Conservation (phyloP, 2,329 filamentous ascomycete species). For the Neonectria punicea region DNA sequence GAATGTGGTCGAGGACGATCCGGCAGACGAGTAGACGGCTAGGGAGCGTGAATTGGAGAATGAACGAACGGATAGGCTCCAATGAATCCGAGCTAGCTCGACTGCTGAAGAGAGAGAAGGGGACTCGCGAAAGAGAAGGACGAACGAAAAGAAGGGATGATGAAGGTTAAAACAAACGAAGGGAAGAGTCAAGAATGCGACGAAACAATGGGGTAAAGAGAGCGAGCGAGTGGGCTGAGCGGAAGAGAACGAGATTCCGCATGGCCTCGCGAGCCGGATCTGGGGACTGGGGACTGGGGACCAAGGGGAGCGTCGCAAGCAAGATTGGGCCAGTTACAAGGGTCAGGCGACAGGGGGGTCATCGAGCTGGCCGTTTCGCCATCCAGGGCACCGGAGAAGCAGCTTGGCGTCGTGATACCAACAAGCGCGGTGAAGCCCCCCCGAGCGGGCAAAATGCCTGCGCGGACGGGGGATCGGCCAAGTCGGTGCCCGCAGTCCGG, state of each 20-base stretch:
- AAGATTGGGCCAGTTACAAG: slow-evolving; percentile 45
- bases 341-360: slow-evolving; percentile 40
- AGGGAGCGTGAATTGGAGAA: slow-evolving; percentile 16
- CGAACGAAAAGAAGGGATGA: slow-evolving; percentile 37
- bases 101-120: slow-evolving; percentile 31
- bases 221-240: slow-evolving; percentile 1
- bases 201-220: slow-evolving; percentile 20
- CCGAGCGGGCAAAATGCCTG: slow-evolving; percentile 5
- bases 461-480: slow-evolving; percentile 5
- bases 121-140: slow-evolving; percentile 20
- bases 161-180: slow-evolving; percentile 33
- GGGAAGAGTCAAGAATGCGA: slow-evolving; percentile 15
- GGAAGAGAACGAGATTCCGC: slow-evolving; percentile 17
- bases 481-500: slow-evolving; percentile 11
- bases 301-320: slow-evolving; percentile 32
- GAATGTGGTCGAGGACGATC: slow-evolving; percentile 34
- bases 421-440: slow-evolving; percentile 20
- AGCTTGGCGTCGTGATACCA: slow-evolving; percentile 19
- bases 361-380: slow-evolving; percentile 29
- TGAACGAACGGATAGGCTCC: slow-evolving; percentile 24
- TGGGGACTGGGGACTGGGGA: slow-evolving; percentile 3
- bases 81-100: slow-evolving; percentile 35
- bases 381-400: slow-evolving; percentile 3
- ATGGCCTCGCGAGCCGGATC: slow-evolving; percentile 14
- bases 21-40: slow-evolving; percentile 23